Evolutionary conservation across 225 moss, liverwort and hornwort species (phyloP), one percentile per base, ranked within the genome.

Genomic region (Climacium dendroides): DNA sequence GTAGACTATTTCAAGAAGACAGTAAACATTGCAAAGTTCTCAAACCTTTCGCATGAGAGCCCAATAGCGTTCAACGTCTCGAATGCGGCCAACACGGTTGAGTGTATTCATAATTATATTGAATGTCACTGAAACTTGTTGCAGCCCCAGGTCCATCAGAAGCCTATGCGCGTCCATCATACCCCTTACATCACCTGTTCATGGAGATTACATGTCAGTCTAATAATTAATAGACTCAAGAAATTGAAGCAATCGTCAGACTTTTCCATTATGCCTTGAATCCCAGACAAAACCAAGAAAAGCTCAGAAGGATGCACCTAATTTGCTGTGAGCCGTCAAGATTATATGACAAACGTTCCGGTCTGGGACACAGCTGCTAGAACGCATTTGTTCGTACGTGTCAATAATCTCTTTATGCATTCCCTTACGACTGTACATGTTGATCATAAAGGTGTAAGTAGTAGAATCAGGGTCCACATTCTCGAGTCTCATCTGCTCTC

Each of bases 1-100:
- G 26, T 45, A 37, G 26, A 65, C 65, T 73, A 41, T 25, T 39
- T 61, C 55, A 83, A 80, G 60, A 83, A 86, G 32, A 66, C 35
- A 52, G 7, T 29, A 75, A 26, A 14, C 8, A 86, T 80, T 34
- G 32, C 30, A 30, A 87, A 61, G 25, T 58, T 53, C 58, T 82
- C 89, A 30, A 79, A 96, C 99, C 97, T 96, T 96, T 66, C 95
- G 93, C 99, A 99, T 99, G 50, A 95, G 94, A 87, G 91, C 88
- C 93, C 96, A 96, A 78, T 94, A 91, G 69, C 95, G 95, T 75
- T 93, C 92, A 80, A 96, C 96, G 73, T 96, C 97, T 89, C 93
- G 95, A 80, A 93, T 94, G 79, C 95, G 94, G 62, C 99, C 94
- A 72, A 90, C 89, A 52, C 99, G 96, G 87, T 92, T 94, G 67